Percentiles rank a stretch among this genome's conserved stretches.
These are phyloP conservation scores for Colletotrichum chlorophyti DNA, from an alignment of 2,329 filamentous ascomycete species.

Conservation along the genomic window DNA sequence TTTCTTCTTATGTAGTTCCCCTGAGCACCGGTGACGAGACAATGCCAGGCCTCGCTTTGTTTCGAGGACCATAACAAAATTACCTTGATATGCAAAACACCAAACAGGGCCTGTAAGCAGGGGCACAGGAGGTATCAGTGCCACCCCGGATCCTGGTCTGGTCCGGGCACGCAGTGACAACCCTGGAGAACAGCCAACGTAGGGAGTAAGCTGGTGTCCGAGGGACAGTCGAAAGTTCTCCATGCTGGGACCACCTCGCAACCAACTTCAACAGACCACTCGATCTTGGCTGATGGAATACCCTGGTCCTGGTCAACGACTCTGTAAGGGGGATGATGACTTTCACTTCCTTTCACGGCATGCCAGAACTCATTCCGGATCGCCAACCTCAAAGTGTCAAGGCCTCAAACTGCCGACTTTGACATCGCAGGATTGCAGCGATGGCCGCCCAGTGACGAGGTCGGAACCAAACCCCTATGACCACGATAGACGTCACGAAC, in stretches of 20 bases:
- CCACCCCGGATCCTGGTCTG: conserved; percentile 14
- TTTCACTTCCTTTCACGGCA: no score
- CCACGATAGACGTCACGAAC: not conserved
- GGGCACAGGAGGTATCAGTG: conserved; percentile 7
- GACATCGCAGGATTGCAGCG: conserved; percentile 3
- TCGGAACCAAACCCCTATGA: not conserved
- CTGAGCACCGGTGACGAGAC: conserved; percentile 16
- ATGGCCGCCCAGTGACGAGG: not conserved
- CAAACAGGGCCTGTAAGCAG: conserved; percentile 11
- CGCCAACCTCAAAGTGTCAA: no score
- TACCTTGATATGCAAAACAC: conserved; percentile 18
- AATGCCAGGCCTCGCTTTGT: conserved; percentile 25
- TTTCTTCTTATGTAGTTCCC: conserved; percentile 16
- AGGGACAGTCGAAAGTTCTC: not conserved
- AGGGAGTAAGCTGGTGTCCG: no score
- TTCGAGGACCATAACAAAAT: conserved; percentile 22
- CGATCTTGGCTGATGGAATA: no score
- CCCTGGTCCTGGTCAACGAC: no score
- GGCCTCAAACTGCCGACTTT: no score
- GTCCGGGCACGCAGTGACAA: no score
- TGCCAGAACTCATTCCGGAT: no score
- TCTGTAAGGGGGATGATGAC: no score
- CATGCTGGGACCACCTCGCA: not conserved
- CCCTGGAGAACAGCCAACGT: not conserved
- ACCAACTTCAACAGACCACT: no score